Base-by-base conservation (phyloP, 306 rosid genomes). In the Pyrus bretschneideri region DNA sequence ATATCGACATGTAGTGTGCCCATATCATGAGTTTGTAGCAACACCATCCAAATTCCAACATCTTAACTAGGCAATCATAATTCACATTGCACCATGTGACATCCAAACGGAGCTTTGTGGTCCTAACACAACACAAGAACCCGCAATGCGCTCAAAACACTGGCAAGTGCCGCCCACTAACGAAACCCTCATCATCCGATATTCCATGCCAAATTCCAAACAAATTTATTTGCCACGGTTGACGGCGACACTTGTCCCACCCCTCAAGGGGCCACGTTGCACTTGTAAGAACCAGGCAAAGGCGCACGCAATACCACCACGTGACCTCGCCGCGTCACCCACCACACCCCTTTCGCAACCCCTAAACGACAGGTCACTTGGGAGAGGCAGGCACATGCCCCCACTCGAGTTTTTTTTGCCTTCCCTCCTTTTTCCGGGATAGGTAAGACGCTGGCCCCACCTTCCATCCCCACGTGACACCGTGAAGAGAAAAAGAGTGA, bases 401-500 rank as follows among this genome's bases (percentile, higher is more conserved):
- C 90, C 89, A 87, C 91, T 76, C 38, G 61, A 45, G 4, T 14
- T 23, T 14, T 23, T 23, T 67, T 21, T 11, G 22, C 52, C 30
- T 40, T 55, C 22, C 44, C 71, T 62, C 57, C 58, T 54, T 25
- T 45, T 51, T 15, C 21, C 55, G 21, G 57, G 19, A 60, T 31
- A 58, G 75, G 73, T 82, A 74, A 54, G 49, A 46, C 71, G 78
- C 81, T 86, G 93, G 90, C 15, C 93, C 92, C 83, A 73, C 19
- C 15, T 79, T 5, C 79, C 80, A 77, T 80, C 67, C 78, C 89
- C 97, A 89, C 97, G 95, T 91, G 93, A 91, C 93, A 81, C 82
- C 87, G 82, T 89, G 95, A 91, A 93, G 91, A 91, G 93, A 82
- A 83, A 74, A 89, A 81, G 67, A 83, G 78, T 62, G 69, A 73